Percentiles rank a stretch among this genome's conserved stretches.
Evolutionary conservation across 2,329 filamentous ascomycete genomes (phyloP).

Genomic region (Plenodomus lindquistii): DNA sequence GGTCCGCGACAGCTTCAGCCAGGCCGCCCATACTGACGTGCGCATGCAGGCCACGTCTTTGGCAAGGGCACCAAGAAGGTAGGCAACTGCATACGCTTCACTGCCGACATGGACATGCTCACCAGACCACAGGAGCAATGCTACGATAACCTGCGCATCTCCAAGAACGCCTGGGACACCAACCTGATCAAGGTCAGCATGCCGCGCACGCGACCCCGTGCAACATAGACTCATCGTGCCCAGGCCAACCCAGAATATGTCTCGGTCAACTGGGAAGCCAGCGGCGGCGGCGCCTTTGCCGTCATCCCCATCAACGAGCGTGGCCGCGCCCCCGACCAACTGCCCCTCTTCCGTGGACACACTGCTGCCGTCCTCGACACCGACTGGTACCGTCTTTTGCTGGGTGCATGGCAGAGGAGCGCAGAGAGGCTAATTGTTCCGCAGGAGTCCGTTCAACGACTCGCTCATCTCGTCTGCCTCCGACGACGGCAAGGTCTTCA

Average conservation of each 20-base stretch:
- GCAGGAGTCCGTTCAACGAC: conserved; percentile 95
- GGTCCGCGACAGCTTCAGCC: conserved; percentile 22
- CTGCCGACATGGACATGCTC: neutral
- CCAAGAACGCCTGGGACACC: conserved; percentile 98
- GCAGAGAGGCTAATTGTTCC: conserved; percentile 16
- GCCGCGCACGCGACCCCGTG: conserved; percentile 31
- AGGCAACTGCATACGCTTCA: conserved; percentile 8
- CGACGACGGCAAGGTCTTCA: conserved; percentile 94
- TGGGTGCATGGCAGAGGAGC: neutral
- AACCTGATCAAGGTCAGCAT: conserved; percentile 88
- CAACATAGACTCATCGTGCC: conserved; percentile 30
- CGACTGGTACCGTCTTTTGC: conserved; percentile 73
- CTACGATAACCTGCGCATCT: conserved; percentile 97
- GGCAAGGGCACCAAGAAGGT: conserved; percentile 90
- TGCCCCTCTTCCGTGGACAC: conserved; percentile 94
- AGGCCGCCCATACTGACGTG: conserved; percentile 30
- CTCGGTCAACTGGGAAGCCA: conserved; percentile 97
- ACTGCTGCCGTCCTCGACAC: conserved; percentile 95
- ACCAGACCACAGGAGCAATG: conserved; percentile 80
- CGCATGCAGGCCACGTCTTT: conserved; percentile 85
- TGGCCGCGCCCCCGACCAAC: conserved; percentile 87
- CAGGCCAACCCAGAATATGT: conserved; percentile 95
- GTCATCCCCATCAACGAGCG: conserved; percentile 89
- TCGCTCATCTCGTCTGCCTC: conserved; percentile 88
- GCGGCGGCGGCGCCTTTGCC: conserved; percentile 93